Evolutionary conservation across 2,329 filamentous ascomycete genomes (phyloP).

Genomic region (Xylariaceae sp.): DNA sequence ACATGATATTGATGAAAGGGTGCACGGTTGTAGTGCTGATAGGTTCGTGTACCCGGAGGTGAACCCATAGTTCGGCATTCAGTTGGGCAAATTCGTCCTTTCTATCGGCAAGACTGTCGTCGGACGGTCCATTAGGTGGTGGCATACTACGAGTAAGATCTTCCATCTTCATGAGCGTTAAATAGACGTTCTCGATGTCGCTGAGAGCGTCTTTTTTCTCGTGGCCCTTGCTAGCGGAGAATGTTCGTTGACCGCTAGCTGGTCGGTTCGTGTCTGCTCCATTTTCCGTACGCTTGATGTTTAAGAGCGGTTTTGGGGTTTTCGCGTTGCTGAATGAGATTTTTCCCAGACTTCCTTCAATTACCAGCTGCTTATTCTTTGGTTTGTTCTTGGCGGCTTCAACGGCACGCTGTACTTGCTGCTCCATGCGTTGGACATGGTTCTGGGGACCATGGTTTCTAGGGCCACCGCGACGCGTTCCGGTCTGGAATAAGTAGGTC

Average conservation of each 20-base stretch:
- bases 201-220: constrained; percentile 78
- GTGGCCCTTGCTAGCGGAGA: constrained; percentile 39
- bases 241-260: constrained; percentile 39
- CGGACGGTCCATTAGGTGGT: constrained; percentile 55
- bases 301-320: constrained; percentile 89
- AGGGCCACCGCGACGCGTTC: constrained; percentile 68
- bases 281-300: constrained; percentile 82
- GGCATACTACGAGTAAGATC: constrained; percentile 83
- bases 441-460: constrained; percentile 84
- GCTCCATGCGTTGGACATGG: constrained; percentile 98
- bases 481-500: constrained; percentile 94
- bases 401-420: constrained; percentile 94
- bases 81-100: constrained; percentile 82
- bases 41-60: constrained; percentile 88
- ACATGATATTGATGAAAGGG: constrained; percentile 93
- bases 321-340: constrained; percentile 99
- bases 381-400: constrained; percentile 96
- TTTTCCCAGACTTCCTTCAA: constrained; percentile 93
- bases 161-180: constrained; percentile 85
- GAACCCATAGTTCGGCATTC: constrained; percentile 75
- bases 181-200: constrained; percentile 86
- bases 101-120: constrained; percentile 63
- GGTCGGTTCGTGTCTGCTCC: constrained; percentile 52
- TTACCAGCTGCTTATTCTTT: constrained; percentile 94
- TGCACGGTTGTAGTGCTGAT: constrained; percentile 73